Conservation (phyloP, 2,329 filamentous ascomycete genomes). For the Cladosporium sp. region DNA sequence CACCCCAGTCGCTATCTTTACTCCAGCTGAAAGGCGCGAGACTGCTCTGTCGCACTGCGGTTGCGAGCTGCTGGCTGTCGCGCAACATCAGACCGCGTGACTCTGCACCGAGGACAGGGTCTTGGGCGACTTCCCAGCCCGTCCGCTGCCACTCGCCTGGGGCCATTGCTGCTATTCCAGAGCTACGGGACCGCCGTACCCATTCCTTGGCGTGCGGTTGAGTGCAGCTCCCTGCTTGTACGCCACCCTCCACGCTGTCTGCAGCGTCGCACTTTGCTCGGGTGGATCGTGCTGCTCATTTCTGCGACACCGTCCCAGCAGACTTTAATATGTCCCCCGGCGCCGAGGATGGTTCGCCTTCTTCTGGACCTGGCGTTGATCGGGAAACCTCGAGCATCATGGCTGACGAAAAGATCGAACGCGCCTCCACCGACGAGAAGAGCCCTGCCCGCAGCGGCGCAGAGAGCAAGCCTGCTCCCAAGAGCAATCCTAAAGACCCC, state of each 20-base stretch:
- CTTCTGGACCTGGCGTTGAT: conserved; percentile 43
- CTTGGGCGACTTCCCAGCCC: conserved; percentile 7
- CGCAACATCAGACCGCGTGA: conserved; percentile 9
- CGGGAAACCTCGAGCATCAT: conserved; percentile 36
- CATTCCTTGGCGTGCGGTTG: conserved; percentile 5
- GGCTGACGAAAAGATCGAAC: conserved; percentile 40
- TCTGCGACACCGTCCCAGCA: conserved; percentile 8
- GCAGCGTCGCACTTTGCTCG: conserved; percentile 3
- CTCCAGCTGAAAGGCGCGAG: conserved; percentile 1
- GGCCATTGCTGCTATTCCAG: conserved; percentile 12
- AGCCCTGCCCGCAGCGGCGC: conserved; percentile 32
- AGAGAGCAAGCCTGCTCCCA: conserved; percentile 30
- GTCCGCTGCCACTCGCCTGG: conserved; percentile 3
- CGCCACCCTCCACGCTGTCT: conserved; percentile 11
- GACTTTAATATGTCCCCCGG: conserved; percentile 43
- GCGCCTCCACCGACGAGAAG: conserved; percentile 35
- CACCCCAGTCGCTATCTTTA: neutral
- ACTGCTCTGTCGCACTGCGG: conserved; percentile 6
- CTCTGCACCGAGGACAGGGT: conserved; percentile 8
- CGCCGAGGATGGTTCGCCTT: conserved; percentile 45
- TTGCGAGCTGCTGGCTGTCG: conserved; percentile 6
- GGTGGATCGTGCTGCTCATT: conserved; percentile 10
- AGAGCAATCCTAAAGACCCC: conserved; percentile 73
- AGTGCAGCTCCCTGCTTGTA: conserved; percentile 11
- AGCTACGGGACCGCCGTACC: conserved; percentile 7